These are phyloP conservation scores for Ilyonectria robusta DNA, from an alignment of 2,329 filamentous ascomycete species.

Conservation along the genomic window DNA sequence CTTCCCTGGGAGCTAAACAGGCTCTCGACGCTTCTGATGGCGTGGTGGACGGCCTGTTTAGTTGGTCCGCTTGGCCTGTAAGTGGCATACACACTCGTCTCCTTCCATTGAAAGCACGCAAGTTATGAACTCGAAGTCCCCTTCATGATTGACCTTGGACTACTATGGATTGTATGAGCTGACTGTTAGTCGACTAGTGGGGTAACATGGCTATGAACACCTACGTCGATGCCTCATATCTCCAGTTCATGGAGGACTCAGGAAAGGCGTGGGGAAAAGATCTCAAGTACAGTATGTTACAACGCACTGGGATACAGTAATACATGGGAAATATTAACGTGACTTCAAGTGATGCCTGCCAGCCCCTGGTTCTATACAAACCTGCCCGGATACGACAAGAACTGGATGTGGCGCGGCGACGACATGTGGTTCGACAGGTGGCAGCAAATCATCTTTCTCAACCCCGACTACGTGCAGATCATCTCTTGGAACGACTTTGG, in stretches of 20 bases:
- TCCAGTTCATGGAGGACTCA: constrained; percentile 12
- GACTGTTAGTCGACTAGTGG: background rate
- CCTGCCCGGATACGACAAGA: constrained; percentile 13
- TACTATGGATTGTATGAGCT: no score
- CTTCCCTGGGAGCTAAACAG: constrained; percentile 21
- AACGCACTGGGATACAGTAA: no score
- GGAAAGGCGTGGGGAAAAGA: constrained; percentile 7
- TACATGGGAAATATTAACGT: no score
- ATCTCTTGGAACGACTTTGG: constrained; percentile 20
- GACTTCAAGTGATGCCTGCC: constrained; percentile 8
- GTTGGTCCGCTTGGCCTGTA: constrained; percentile 23
- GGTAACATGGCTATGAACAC: constrained; percentile 22
- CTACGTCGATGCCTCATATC: constrained; percentile 20
- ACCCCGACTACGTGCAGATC: constrained; percentile 18
- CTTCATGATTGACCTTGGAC: no score
- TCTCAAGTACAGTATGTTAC: background rate
- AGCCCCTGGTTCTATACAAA: constrained; percentile 20
- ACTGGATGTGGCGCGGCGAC: constrained; percentile 14
- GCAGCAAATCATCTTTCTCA: constrained; percentile 17
- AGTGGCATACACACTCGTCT: background rate
- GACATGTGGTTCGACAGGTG: constrained; percentile 17
- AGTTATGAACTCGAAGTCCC: no score
- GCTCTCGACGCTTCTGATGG: constrained; percentile 3
- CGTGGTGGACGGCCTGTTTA: constrained; percentile 22
- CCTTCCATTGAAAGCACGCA: no score